Evolutionary conservation across 23 red algal species (phyloP).

Genomic region (Gracilaria vermiculophylla): DNA sequence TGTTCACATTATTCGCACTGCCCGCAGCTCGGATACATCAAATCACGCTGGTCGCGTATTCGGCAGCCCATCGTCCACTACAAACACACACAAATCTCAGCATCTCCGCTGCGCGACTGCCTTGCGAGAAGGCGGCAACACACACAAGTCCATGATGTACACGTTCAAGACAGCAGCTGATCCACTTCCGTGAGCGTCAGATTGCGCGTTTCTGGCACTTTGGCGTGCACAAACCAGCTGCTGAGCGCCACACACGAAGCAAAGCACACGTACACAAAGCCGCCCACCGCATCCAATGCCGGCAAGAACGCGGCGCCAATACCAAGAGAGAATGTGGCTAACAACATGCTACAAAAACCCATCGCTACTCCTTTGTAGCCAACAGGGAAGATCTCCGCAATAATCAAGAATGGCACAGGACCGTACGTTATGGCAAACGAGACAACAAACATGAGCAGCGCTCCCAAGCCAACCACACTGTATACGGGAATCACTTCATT

Average conservation of each 20-base stretch:
- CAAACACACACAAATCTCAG: too few relatives aligned
- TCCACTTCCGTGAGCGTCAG: conserved; percentile 50
- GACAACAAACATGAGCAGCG: conserved; percentile 51
- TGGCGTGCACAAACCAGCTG: conserved; percentile 26
- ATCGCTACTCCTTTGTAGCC: conserved; percentile 51
- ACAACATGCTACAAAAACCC: conserved; percentile 52
- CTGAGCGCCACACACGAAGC: conserved; percentile 29
- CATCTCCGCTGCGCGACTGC: too few relatives aligned
- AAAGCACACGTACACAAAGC: conserved; percentile 21
- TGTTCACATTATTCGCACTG: too few relatives aligned
- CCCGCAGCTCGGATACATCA: too few relatives aligned
- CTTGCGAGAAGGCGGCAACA: too few relatives aligned
- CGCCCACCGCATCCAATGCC: conserved; percentile 23
- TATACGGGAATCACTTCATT: conserved; percentile 2
- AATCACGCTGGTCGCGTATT: too few relatives aligned
- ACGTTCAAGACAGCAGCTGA: conserved; percentile 12
- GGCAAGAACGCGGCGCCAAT: conserved; percentile 40
- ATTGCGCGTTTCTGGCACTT: conserved; percentile 62
- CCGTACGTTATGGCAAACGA: conserved; percentile 72
- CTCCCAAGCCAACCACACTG: conserved; percentile 12
- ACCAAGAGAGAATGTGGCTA: conserved; percentile 5
- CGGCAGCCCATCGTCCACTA: too few relatives aligned
- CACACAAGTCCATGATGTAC: too few relatives aligned
- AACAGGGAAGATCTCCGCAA: conserved; percentile 62
- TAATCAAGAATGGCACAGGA: conserved; percentile 64